These are phyloP conservation scores for Starmerella etchellsii DNA, from an alignment of 805 yeast genomes.

Conservation along the genomic window DNA sequence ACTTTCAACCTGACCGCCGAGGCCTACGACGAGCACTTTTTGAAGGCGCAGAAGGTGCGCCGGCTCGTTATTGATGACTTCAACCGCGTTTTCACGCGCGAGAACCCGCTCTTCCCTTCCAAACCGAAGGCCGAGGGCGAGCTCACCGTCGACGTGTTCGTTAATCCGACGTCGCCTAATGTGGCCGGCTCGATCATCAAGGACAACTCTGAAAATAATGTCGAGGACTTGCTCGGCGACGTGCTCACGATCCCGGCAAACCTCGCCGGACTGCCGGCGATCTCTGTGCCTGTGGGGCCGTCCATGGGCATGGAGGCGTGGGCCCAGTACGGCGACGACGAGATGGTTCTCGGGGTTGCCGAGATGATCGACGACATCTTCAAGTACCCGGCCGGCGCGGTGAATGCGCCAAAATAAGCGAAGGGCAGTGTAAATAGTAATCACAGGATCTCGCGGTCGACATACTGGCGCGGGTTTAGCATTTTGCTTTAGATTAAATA, in stretches of 20 bases:
- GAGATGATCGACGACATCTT: constrained; percentile 14
- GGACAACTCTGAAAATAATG: constrained; percentile 33
- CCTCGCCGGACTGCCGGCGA: constrained; percentile 79
- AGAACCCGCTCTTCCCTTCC: constrained; percentile 26
- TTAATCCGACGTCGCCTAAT: constrained; percentile 59
- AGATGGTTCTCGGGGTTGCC: constrained; percentile 38
- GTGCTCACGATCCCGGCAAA: constrained; percentile 82
- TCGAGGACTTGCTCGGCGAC: constrained; percentile 65
- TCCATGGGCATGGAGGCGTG: constrained; percentile 51
- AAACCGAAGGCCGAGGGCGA: constrained; percentile 15
- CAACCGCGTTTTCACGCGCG: constrained; percentile 39
- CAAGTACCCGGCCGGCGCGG: constrained; percentile 7
- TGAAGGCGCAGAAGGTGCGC: constrained; percentile 62
- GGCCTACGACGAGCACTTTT: constrained; percentile 57
- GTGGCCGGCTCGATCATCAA: constrained; percentile 42
- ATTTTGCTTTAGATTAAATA: too few species aligned
- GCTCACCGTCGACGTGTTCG: constrained; percentile 44
- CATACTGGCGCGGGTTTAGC: too few species aligned
- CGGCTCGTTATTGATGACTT: constrained; percentile 49
- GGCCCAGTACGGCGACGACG: constrained; percentile 80
- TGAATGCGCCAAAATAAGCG: too few species aligned
- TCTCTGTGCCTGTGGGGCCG: constrained; percentile 51
- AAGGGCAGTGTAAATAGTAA: too few species aligned
- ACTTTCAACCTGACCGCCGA: constrained; percentile 73
- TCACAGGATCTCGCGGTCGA: too few species aligned